Conservation (phyloP, 1,284 basidiomycete species). For the Trichosporon sp. region DNA sequence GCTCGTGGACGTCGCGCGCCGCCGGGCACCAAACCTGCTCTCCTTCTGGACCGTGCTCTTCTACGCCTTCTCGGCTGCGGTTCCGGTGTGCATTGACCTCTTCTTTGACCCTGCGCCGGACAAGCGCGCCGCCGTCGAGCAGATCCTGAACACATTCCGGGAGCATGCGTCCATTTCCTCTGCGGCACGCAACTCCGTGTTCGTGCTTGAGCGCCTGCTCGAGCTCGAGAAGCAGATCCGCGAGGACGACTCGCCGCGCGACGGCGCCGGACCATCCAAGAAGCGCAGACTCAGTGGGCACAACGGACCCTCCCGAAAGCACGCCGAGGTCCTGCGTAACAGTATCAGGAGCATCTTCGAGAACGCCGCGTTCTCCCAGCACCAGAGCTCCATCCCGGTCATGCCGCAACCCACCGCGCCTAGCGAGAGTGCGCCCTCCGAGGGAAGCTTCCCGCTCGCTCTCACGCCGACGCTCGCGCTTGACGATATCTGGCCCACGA, state of each 20-base stretch:
- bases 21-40: constrained; percentile 25
- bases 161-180: constrained; percentile 21
- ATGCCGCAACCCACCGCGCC: background rate
- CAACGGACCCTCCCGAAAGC: background rate
- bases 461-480: constrained; percentile 16
- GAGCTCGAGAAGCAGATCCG: constrained; percentile 14
- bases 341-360: constrained; percentile 4
- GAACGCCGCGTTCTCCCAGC: constrained; percentile 3
- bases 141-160: constrained; percentile 28
- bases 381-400: background rate
- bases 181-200: constrained; percentile 31
- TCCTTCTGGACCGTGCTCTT: constrained; percentile 32
- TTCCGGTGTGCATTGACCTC: constrained; percentile 31
- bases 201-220: constrained; percentile 31
- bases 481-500: constrained; percentile 13
- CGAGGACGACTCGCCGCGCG: background rate
- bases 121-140: constrained; percentile 24
- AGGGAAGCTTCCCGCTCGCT: background rate
- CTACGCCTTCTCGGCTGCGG: constrained; percentile 32
- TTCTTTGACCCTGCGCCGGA: constrained; percentile 29
- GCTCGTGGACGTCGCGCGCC: constrained; percentile 28
- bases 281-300: constrained; percentile 6
- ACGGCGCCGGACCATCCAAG: background rate
- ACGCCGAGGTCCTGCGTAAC: background rate
- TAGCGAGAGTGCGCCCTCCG: background rate